Base-by-base conservation (phyloP, 1,284 basidiomycete species). In the Pseudozyma sp. region DNA sequence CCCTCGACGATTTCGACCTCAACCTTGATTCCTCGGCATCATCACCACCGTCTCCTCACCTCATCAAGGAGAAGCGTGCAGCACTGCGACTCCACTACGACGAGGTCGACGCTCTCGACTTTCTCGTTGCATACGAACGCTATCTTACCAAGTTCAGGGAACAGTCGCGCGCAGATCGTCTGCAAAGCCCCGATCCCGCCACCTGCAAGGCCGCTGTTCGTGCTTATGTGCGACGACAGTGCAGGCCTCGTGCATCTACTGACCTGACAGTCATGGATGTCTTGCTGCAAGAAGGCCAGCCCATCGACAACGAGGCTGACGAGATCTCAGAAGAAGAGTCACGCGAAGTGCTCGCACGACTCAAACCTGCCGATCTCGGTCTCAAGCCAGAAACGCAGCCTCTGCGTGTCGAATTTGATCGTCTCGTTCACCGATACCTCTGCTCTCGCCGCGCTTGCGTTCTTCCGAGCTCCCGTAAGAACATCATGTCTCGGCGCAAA, bases 41-140 rank as follows among this genome's bases (percentile, higher is more conserved):
- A n/a, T 52, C 53, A 1, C 50, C 64, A 2, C 43, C 52, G 3
- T 58, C 55, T 13, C 19, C 57, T 12, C 39, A 47, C 36, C 49
- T 47, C 12, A 21, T 48, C 47, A 56, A 67, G 21, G 35, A 59
- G 9, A 62, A 52, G 45, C 18, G 34, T 16, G 16, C 35, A 11
- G 25, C 58, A 9, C 54, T 36, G 18, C 58, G 53, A 14, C 38
- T 64, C 1, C 60, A 59, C 52, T 67, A 64, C 42, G 76, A 78
- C 49, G 78, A 78, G 47, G 69, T 77, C 3, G 76, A 78, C 48
- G 76, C 76, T 2, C 64, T 80, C 49, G 69, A 80, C 57, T 80
- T 80, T 36, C 50, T 80, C 19, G 74, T 77, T 31, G 71, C 70
- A 21, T 76, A 70, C 57, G 73, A 78, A 48, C 69, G 78, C 31